These are phyloP conservation scores for Pouteria glomerata DNA, from an alignment of 148 eudicot species.

Conservation along the genomic window DNA sequence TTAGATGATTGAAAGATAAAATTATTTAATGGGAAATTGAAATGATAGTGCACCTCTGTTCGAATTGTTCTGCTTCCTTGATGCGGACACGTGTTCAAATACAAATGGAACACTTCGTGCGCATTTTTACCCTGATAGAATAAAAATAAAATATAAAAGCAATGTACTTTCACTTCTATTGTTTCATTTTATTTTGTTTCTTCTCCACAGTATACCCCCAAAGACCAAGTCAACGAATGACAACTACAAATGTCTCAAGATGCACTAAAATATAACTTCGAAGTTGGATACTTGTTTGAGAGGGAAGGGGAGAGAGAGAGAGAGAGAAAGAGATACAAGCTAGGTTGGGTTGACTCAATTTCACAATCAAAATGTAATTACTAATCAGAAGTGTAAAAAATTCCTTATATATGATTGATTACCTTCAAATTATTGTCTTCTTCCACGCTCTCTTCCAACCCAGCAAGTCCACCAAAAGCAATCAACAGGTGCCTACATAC, in stretches of 20 bases:
- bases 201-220: too few relatives aligned
- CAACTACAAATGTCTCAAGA: too few relatives aligned
- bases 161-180: neutral
- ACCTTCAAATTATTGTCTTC: constrained; percentile 79
- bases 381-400: neutral
- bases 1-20: neutral
- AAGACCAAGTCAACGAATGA: too few relatives aligned
- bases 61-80: constrained; percentile 98
- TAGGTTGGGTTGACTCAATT: too few relatives aligned
- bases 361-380: neutral
- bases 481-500: constrained; percentile 73
- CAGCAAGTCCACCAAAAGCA: constrained; percentile 96
- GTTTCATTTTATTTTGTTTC: neutral
- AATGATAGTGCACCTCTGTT: constrained; percentile 62
- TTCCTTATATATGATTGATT: neutral
- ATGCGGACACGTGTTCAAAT: constrained; percentile 80
- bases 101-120: constrained; percentile 51
- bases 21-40: neutral
- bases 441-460: constrained; percentile 90
- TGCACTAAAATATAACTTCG: neutral
- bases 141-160: neutral
- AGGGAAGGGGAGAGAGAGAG: too few relatives aligned
- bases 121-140: constrained; percentile 60
- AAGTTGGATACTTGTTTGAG: neutral
- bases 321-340: too few relatives aligned